Conservation (phyloP, 345 rosid genomes). For the Pugionium cornutum region DNA sequence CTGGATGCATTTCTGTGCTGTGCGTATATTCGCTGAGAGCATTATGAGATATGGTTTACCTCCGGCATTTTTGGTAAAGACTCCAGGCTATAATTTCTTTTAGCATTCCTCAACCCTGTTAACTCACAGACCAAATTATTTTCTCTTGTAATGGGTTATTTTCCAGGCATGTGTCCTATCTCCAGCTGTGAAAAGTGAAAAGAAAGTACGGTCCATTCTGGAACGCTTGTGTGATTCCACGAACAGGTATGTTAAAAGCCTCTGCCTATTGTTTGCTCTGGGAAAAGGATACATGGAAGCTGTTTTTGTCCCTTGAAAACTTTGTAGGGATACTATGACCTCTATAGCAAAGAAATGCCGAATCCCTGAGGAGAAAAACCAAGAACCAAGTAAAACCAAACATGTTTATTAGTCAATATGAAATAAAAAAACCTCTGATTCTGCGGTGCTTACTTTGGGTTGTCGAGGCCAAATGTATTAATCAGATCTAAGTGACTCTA, state of each 20-base stretch:
- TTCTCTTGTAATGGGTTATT: constrained; percentile 29
- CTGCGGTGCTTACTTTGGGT: neutral
- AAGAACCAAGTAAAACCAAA: constrained; percentile 11
- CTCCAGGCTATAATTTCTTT: constrained; percentile 17
- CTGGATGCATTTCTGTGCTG: constrained; percentile 99
- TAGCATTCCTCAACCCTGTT: constrained; percentile 14
- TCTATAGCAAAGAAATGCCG: neutral
- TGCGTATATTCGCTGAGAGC: constrained; percentile 92
- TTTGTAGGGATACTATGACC: constrained; percentile 1
- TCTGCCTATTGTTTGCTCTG: constrained; percentile 6
- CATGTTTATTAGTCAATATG: neutral
- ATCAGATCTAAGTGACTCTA: neutral
- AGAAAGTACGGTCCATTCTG: constrained; percentile 91
- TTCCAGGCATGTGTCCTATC: constrained; percentile 86
- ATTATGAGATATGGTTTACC: constrained; percentile 98
- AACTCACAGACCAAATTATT: constrained; percentile 2
- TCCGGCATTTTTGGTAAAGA: constrained; percentile 86
- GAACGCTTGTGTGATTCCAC: constrained; percentile 71
- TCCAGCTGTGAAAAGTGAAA: constrained; percentile 79
- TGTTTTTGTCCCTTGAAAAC: neutral
- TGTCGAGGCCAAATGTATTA: neutral
- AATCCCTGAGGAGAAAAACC: constrained; percentile 7
- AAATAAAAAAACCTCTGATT: constrained; percentile 5
- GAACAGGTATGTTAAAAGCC: constrained; percentile 63
- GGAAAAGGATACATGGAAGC: constrained; percentile 11